Conservation (phyloP, 495 filamentous ascomycete genomes). For the Jackrogersella multiformis region DNA sequence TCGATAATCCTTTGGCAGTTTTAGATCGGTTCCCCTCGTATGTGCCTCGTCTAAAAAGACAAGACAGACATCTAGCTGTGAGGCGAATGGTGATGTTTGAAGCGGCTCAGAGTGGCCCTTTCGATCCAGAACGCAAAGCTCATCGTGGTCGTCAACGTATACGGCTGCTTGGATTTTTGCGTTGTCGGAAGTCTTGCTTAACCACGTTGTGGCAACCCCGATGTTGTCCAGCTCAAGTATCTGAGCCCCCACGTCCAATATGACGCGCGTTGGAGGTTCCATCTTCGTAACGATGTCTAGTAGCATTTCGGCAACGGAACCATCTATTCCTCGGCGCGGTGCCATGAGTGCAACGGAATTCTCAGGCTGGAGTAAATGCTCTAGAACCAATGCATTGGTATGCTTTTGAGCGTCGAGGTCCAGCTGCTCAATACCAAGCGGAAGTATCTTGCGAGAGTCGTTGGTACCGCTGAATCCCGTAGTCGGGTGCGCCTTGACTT, state of each 20-base stretch:
- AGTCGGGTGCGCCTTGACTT: constrained; percentile 57
- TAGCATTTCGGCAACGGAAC: constrained; percentile 54
- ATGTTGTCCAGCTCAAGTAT: constrained; percentile 70
- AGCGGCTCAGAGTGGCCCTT: constrained; percentile 60
- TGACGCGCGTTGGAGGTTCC: constrained; percentile 60
- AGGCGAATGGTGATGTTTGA: constrained; percentile 66
- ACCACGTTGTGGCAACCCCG: constrained; percentile 61
- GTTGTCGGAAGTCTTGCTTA: constrained; percentile 40
- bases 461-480: constrained; percentile 81
- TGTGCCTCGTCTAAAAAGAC: constrained; percentile 82
- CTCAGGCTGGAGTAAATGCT: constrained; percentile 63
- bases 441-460: constrained; percentile 67
- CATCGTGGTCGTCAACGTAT: constrained; percentile 63
- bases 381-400: constrained; percentile 72
- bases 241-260: constrained; percentile 80
- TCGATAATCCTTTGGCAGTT: constrained; percentile 65
- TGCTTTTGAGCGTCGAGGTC: constrained; percentile 66
- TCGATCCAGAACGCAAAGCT: constrained; percentile 56
- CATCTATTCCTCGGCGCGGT: background rate
- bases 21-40: constrained; percentile 78
- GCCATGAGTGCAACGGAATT: constrained; percentile 57
- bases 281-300: constrained; percentile 55
- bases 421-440: constrained; percentile 62
- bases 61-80: constrained; percentile 68
- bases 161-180: constrained; percentile 59